Evolutionary conservation across 768 basidiomycete species (phyloP).

Genomic region (Macrolepiota fuliginosa): DNA sequence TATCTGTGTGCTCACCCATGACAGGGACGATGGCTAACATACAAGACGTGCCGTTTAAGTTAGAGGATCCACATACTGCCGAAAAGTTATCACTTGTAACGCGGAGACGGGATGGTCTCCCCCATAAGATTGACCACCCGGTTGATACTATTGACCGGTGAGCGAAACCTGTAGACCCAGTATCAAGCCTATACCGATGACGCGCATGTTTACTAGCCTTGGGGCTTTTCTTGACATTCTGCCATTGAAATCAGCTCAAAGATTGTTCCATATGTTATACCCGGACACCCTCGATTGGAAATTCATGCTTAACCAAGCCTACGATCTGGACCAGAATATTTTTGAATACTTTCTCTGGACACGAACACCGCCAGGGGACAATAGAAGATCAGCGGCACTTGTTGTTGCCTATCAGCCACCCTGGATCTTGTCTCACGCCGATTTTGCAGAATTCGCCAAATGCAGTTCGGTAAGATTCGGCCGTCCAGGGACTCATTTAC

Average conservation of each 20-base stretch:
- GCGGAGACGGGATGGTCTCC: slow-evolving; percentile 25
- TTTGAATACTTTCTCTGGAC: slow-evolving; percentile 47
- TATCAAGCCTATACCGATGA: not conserved
- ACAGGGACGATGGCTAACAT: slow-evolving; percentile 4
- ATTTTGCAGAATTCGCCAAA: slow-evolving; percentile 50
- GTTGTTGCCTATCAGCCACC: slow-evolving; percentile 60
- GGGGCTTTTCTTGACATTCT: slow-evolving; percentile 26
- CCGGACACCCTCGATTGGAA: slow-evolving; percentile 41
- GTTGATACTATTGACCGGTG: slow-evolving; percentile 45
- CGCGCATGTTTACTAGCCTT: not conserved
- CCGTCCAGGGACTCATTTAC: not conserved
- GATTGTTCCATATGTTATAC: slow-evolving; percentile 41
- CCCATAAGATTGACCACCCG: slow-evolving; percentile 29
- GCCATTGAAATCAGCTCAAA: slow-evolving; percentile 50
- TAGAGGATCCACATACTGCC: not conserved
- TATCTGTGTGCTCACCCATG: not conserved
- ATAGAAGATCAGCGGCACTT: slow-evolving; percentile 30
- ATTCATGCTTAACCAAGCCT: slow-evolving; percentile 32
- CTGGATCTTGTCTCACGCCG: slow-evolving; percentile 53
- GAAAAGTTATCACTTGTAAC: slow-evolving; percentile 11
- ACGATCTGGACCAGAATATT: slow-evolving; percentile 25
- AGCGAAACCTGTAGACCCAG: not conserved
- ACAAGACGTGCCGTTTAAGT: not conserved
- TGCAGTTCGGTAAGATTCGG: slow-evolving; percentile 35
- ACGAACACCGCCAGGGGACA: slow-evolving; percentile 19